Base-by-base conservation (phyloP, 2,329 filamentous ascomycete genomes). In the Helotiales sp. region DNA sequence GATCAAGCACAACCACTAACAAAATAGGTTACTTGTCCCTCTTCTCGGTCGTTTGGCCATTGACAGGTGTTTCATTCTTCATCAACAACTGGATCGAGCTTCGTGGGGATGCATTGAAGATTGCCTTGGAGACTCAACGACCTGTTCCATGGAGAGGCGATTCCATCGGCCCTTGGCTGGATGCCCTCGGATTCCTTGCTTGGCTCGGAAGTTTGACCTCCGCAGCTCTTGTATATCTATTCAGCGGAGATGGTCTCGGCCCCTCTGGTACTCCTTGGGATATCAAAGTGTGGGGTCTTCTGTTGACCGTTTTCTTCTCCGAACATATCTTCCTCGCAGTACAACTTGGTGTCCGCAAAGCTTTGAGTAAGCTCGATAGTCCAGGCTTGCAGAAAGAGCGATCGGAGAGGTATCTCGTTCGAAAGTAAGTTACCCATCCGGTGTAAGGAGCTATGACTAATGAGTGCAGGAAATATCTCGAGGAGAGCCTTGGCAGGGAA, bases 71-170 rank as follows among this genome's bases (percentile, higher is more conserved):
- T 65, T 95, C 91, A 1, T 98, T 98, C 82, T 82, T 98, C 13
- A 82, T 96, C 79, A 98, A 98, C 81, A 96, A 98, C 81, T 98
- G 95, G 93, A 82, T 99, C 65, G 96, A 98, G 78, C 86, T 98
- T 45, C 91, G 96, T 49, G 93, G 93, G 0, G 96, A 99, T 77
- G 94, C 95, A 1, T 86, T 97, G 81, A 99, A 99, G 79, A 97
- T 98, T 74, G 93, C 93, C 64, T 85, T 93, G 57, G 91, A 94
- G 78, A 94, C 93, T 83, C 91, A 95, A 75, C 89, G 96, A 3
- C 96, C 96, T 0, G 93, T 92, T 43, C 96, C 96, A 0, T 93
- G 91, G 86, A 89, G 96, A 62, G 89, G 93, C 1, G 96, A 98
- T 80, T 96, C 92, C 1, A 98, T 99, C 72, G 96, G 96, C 0